phyloP scores from a whole-genome alignment of 2,329 filamentous ascomycete genomes.

The Aspergillus fumigatiaffinis region DNA sequence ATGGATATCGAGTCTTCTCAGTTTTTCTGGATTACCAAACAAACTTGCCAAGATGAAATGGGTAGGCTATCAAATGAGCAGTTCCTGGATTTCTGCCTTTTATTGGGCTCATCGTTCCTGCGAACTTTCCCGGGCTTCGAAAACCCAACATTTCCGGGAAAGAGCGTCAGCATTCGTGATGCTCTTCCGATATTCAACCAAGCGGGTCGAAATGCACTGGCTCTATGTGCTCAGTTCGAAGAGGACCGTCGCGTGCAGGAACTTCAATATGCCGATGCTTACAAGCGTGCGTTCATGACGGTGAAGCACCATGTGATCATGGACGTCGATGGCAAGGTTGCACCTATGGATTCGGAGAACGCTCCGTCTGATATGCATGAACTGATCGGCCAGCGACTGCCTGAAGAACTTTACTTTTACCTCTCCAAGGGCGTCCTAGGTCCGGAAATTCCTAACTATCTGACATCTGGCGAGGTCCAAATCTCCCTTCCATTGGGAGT shows the following conservation, averaged over 20 bases:
- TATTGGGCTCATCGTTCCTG: slow-evolving; percentile 77
- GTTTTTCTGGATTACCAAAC: slow-evolving; percentile 63
- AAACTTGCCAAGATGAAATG: slow-evolving; percentile 66
- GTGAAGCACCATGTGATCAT: slow-evolving; percentile 86
- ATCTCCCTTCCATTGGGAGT: slow-evolving; percentile 84
- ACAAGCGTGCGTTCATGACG: slow-evolving; percentile 77
- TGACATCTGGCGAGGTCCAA: slow-evolving; percentile 73
- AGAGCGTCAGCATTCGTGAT: slow-evolving; percentile 61
- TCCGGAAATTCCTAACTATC: slow-evolving; percentile 73
- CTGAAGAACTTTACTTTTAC: slow-evolving; percentile 87
- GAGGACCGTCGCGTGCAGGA: slow-evolving; percentile 71
- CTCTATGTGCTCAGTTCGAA: slow-evolving; percentile 71
- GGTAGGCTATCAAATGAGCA: slow-evolving; percentile 61
- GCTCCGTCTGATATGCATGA: slow-evolving; percentile 81
- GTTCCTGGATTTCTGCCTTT: slow-evolving; percentile 78
- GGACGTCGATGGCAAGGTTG: slow-evolving; percentile 69
- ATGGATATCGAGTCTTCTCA: slow-evolving; percentile 55
- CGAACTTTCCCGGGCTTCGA: slow-evolving; percentile 74
- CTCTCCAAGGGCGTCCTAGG: slow-evolving; percentile 78
- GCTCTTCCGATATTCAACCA: slow-evolving; percentile 72
- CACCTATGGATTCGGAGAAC: slow-evolving; percentile 67
- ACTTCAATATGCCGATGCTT: slow-evolving; percentile 77
- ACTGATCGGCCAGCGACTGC: slow-evolving; percentile 84
- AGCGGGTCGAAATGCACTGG: slow-evolving; percentile 64
- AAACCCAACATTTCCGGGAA: slow-evolving; percentile 55